Percentiles rank a stretch among this genome's conserved stretches.
phyloP scores from a whole-genome alignment of 257 asterid species.

The Dorcoceras hygrometricum region DNA sequence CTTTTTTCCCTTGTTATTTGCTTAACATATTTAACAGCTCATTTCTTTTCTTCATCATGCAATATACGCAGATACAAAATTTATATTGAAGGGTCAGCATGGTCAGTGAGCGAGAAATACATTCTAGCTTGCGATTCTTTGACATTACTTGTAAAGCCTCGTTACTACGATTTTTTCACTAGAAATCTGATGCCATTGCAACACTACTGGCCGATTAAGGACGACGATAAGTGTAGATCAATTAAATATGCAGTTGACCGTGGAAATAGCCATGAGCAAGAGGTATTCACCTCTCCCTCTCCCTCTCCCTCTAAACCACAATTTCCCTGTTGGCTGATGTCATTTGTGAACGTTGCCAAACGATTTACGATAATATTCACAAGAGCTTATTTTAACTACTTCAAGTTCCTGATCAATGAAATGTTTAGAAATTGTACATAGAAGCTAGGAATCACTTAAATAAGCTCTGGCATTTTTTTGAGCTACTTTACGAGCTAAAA shows the following conservation, averaged over 20 bases:
- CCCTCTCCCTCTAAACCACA: too few species aligned
- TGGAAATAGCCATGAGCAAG: constrained; percentile 39
- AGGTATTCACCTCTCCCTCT: constrained; percentile 28
- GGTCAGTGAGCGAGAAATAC: constrained; percentile 61
- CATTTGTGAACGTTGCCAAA: too few species aligned
- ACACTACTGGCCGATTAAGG: constrained; percentile 51
- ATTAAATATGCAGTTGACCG: constrained; percentile 49
- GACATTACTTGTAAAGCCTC: constrained; percentile 37
- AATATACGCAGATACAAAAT: constrained; percentile 36
- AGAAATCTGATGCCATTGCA: constrained; percentile 45
- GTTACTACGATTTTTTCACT: constrained; percentile 46
- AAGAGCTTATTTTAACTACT: too few species aligned
- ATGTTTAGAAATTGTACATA: too few species aligned
- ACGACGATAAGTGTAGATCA: constrained; percentile 41
- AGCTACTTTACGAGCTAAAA: neutral
- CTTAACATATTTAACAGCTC: neutral
- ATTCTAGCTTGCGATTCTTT: constrained; percentile 50
- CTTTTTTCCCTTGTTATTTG: neutral
- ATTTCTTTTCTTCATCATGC: neutral
- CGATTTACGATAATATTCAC: too few species aligned
- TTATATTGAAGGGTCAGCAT: constrained; percentile 49
- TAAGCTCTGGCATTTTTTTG: too few species aligned
- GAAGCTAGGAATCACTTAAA: too few species aligned
- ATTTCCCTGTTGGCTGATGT: too few species aligned
- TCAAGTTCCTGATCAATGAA: too few species aligned